phyloP scores from a whole-genome alignment of 2,329 filamentous ascomycete species.

The Aspergillus ibericus region DNA sequence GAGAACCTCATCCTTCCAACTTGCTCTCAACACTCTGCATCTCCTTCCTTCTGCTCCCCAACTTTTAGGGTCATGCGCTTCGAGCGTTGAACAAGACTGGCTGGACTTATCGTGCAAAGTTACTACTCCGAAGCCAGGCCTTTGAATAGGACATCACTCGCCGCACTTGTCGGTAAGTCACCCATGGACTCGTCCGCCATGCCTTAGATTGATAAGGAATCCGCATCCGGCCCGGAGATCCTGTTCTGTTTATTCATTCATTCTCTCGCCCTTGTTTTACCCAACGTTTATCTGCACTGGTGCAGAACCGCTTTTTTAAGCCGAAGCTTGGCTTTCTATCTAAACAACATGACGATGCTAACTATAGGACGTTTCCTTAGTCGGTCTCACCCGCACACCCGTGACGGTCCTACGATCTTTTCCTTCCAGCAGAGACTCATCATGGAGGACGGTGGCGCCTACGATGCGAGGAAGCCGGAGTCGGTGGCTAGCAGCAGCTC shows the following conservation, averaged over 20 bases:
- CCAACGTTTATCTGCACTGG: neutral
- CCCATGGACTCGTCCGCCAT: neutral
- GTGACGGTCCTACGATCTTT: conserved; percentile 38
- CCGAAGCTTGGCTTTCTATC: conserved; percentile 1
- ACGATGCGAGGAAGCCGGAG: conserved; percentile 25
- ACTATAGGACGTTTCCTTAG: conserved; percentile 40
- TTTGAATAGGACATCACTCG: conserved; percentile 6
- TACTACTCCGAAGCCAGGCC: neutral
- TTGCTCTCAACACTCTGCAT: conserved; percentile 14
- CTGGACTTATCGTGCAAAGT: conserved; percentile 8
- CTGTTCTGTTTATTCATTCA: neutral
- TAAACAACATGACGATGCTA: conserved; percentile 37
- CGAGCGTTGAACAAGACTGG: conserved; percentile 21
- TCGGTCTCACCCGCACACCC: conserved; percentile 34
- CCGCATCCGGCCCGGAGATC: neutral
- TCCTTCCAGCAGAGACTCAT: conserved; percentile 39
- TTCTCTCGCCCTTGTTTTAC: neutral
- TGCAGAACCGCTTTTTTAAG: neutral
- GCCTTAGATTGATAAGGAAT: conserved; percentile 12
- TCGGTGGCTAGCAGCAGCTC: conserved; percentile 21
- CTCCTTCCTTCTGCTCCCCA: conserved; percentile 8
- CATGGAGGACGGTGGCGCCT: conserved; percentile 30
- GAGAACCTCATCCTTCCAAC: conserved; percentile 22
- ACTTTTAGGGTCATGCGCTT: conserved; percentile 20
- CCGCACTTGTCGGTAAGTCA: conserved; percentile 3